These are phyloP conservation scores for Phytophthora megakarya DNA, from an alignment of 352 stramenopile genomes.

Conservation along the genomic window DNA sequence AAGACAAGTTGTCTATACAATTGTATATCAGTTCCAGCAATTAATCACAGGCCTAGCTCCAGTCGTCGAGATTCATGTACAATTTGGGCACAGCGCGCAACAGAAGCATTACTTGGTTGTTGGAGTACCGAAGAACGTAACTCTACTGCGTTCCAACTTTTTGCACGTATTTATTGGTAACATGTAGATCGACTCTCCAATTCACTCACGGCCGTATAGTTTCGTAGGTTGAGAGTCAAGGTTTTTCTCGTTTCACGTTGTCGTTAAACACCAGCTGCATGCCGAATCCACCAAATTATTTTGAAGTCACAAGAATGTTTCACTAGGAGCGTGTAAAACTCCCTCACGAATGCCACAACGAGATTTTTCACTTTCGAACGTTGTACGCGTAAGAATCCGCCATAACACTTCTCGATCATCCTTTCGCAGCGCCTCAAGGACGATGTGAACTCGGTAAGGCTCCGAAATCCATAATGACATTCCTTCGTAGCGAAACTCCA, in stretches of 20 bases:
- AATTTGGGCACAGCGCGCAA: too few species aligned
- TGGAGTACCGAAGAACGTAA: too few species aligned
- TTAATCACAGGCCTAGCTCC: too few species aligned
- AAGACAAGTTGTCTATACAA: not conserved
- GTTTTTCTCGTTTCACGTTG: too few species aligned
- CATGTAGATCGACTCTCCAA: too few species aligned
- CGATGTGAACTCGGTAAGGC: not conserved
- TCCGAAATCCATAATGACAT: slow-evolving; percentile 5
- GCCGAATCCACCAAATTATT: not conserved
- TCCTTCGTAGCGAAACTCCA: not conserved
- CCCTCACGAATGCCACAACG: not conserved
- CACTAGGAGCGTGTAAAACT: not conserved
- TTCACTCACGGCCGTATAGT: too few species aligned
- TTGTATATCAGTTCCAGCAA: slow-evolving; percentile 14
- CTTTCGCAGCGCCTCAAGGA: not conserved
- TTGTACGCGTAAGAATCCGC: not conserved
- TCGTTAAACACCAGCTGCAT: not conserved
- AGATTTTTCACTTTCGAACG: not conserved
- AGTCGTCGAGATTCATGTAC: too few species aligned
- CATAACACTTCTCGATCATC: not conserved
- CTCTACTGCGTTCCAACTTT: too few species aligned
- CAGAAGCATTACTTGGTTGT: too few species aligned
- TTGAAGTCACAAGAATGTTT: not conserved
- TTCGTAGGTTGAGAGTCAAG: too few species aligned
- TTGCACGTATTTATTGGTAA: too few species aligned